Base-by-base conservation (phyloP, 2,329 filamentous ascomycete genomes). In the Elsinoe fawcettii region DNA sequence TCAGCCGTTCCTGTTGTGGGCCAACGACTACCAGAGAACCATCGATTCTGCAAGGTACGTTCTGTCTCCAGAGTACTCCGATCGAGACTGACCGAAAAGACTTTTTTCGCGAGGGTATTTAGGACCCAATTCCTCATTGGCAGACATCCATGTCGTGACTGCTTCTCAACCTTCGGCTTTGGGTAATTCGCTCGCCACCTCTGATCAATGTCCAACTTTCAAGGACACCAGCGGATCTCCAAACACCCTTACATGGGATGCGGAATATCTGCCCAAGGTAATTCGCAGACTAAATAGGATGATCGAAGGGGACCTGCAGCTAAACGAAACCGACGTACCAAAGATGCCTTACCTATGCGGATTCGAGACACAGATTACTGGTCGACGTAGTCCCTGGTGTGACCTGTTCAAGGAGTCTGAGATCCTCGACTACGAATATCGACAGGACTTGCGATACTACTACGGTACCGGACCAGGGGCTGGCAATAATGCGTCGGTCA, bases 261-360 rank as follows among this genome's bases (percentile, higher is more conserved):
- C 66, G 27, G 71, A 76, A 56, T 83, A 78, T 66, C 71, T 81
- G 0, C 80, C 81, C 0, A 75, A 75, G 0, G 77, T 82, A 62
- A 73, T 74, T 58, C 68, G 74, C 22, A 78, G 83, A 2, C 70
- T 86, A 47, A 80, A 84, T 62, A 64, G 69, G 5, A 65, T 81
- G 32, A 75, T 85, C 30, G 63, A 69, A 0, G 82, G 83, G 1
- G 73, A 76, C 37, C 36, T 58, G 16, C 36, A 32, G 18, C 75
- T 86, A 32, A 77, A 76, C 1, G 70, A 76, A 30, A 70, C 68
- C 1, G 81, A 86, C 58, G 72, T 84, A 41, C 73, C 71, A 6
- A 76, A 78, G 44, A 82, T 87, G 27, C 83, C 84, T 0, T 86
- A 86, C 62, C 73, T 87, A 2, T 87, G 84, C 62, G 84, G 82